Conservation (phyloP, 2,329 filamentous ascomycete genomes). For the Pseudogymnoascus sp. region DNA sequence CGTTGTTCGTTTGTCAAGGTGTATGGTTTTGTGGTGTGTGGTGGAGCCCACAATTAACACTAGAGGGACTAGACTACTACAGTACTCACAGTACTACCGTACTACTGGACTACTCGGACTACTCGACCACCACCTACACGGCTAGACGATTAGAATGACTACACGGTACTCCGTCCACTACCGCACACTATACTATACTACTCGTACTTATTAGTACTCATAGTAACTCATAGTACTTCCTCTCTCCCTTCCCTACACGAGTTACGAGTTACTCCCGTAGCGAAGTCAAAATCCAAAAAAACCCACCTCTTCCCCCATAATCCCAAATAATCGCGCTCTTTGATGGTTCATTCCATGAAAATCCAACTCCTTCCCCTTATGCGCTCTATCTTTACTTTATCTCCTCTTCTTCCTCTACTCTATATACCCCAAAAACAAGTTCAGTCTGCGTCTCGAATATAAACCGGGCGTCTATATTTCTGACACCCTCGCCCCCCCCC, state of each 20-base stretch:
- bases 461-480: not conserved
- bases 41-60: not conserved
- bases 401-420: not conserved
- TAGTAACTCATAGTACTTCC: not conserved
- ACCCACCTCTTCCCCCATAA: slow-evolving; percentile 1
- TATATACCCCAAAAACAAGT: not conserved
- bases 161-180: not conserved
- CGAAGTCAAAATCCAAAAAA: not conserved
- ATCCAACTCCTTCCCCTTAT: not conserved
- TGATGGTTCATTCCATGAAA: not conserved
- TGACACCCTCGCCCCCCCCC: not conserved
- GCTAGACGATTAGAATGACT: not conserved
- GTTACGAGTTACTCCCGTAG: slow-evolving; percentile 5
- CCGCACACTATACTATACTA: not conserved
- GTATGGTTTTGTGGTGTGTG: not conserved
- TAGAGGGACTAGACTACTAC: not conserved
- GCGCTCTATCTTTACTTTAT: not conserved
- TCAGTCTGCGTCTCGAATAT: not conserved
- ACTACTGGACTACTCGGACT: not conserved
- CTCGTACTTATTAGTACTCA: not conserved
- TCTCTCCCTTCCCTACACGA: not conserved
- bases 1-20: not conserved
- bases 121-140: not conserved
- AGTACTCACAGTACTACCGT: not conserved
- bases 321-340: slow-evolving; percentile 5